These are phyloP conservation scores for Trichoderma harzianum DNA, from an alignment of 2,329 filamentous ascomycete genomes.

Conservation along the genomic window DNA sequence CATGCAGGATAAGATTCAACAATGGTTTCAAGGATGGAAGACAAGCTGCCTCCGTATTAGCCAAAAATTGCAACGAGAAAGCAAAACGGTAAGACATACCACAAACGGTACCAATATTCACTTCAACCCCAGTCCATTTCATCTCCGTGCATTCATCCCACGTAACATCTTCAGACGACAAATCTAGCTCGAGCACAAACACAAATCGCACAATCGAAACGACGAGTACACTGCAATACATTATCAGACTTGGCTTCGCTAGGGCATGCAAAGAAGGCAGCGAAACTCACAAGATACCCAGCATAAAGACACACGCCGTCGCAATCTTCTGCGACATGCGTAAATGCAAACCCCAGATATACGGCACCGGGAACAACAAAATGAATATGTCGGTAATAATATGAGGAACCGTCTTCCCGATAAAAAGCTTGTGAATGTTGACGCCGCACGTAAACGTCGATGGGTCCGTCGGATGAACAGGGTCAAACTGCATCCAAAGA, in stretches of 20 bases:
- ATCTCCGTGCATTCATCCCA: constrained; percentile 23
- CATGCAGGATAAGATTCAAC: constrained; percentile 2
- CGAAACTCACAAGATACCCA: constrained; percentile 24
- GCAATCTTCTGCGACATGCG: constrained; percentile 24
- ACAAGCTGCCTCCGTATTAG: not conserved
- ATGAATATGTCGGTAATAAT: constrained; percentile 27
- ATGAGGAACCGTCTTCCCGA: constrained; percentile 26
- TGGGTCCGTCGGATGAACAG: constrained; percentile 12
- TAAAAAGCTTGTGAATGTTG: constrained; percentile 23
- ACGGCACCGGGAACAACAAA: constrained; percentile 25
- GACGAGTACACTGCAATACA: constrained; percentile 11
- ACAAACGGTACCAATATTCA: constrained; percentile 25
- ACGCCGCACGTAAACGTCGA: constrained; percentile 19
- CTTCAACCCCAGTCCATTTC: constrained; percentile 26
- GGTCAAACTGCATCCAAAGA: constrained; percentile 21
- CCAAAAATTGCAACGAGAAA: not conserved
- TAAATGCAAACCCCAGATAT: constrained; percentile 25
- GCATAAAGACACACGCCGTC: constrained; percentile 23
- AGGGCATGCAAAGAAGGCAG: not conserved
- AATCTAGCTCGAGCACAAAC: constrained; percentile 18
- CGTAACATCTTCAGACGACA: constrained; percentile 25
- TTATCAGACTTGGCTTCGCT: not conserved
- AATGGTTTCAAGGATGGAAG: constrained; percentile 13
- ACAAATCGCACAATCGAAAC: constrained; percentile 21
- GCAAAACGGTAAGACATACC: constrained; percentile 11